Conservation (phyloP, 306 rosid genomes). For the Dalbergia cultrata region DNA sequence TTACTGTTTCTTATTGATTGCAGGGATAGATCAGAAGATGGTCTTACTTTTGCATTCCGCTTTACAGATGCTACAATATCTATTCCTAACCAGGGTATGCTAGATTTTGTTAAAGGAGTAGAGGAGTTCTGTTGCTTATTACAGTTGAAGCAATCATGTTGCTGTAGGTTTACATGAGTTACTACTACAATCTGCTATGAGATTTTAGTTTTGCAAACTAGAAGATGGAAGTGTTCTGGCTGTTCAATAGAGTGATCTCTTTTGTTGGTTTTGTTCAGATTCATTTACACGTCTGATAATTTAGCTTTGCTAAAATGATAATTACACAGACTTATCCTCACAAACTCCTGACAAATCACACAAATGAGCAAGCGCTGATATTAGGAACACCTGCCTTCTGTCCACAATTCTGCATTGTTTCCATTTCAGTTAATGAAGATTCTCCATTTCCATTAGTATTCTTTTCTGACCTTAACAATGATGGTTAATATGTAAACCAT, state of each 20-base stretch:
- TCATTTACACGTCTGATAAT: conserved; percentile 7
- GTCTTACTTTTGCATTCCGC: conserved; percentile 98
- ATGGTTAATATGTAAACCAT: conserved; percentile 3
- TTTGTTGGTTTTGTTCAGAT: conserved; percentile 15
- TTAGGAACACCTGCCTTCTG: conserved; percentile 31
- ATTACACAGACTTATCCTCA: neutral
- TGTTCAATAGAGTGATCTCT: conserved; percentile 8
- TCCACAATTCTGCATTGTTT: conserved; percentile 3
- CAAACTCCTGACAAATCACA: neutral
- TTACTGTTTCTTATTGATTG: conserved; percentile 43
- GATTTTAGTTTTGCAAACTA: conserved; percentile 10
- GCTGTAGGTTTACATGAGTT: conserved; percentile 2
- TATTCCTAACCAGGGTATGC: conserved; percentile 87
- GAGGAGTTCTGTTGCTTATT: conserved; percentile 2
- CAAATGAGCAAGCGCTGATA: neutral
- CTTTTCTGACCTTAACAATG: conserved; percentile 28
- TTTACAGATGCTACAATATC: conserved; percentile 91
- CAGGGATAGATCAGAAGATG: conserved; percentile 92
- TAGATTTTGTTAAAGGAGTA: conserved; percentile 35
- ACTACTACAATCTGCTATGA: conserved; percentile 2
- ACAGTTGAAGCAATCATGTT: conserved; percentile 1
- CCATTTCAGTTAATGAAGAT: conserved; percentile 12
- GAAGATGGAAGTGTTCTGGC: neutral
- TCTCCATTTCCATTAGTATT: conserved; percentile 11
- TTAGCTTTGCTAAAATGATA: conserved; percentile 8